These are phyloP conservation scores for Apiospora malaysiana DNA, from an alignment of 2,329 filamentous ascomycete species.

Conservation along the genomic window DNA sequence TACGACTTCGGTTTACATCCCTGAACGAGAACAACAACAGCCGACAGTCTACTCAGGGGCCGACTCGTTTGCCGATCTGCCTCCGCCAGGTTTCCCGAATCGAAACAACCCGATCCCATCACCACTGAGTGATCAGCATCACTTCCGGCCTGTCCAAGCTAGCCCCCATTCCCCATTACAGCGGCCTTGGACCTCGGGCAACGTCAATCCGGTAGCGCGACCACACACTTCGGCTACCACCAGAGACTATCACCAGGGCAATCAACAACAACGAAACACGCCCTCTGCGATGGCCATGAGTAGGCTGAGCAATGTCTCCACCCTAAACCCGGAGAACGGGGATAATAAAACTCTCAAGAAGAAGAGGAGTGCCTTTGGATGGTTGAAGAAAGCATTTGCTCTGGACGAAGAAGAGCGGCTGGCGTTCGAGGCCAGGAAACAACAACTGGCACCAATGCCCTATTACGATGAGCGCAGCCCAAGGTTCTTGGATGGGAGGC, in stretches of 20 bases:
- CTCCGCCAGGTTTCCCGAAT: constrained; percentile 41
- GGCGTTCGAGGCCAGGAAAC: constrained; percentile 62
- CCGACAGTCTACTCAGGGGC: constrained; percentile 42
- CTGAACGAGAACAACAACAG: background rate
- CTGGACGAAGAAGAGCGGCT: constrained; percentile 68
- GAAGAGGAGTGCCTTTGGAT: constrained; percentile 71
- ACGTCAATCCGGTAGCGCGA: constrained; percentile 35
- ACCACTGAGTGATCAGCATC: constrained; percentile 60
- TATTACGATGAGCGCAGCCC: constrained; percentile 59
- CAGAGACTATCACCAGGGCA: constrained; percentile 36
- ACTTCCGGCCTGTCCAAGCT: constrained; percentile 66
- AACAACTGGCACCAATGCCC: constrained; percentile 49
- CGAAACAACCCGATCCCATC: constrained; percentile 49
- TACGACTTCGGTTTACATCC: constrained; percentile 10
- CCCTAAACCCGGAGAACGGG: constrained; percentile 45
- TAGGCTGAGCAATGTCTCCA: constrained; percentile 61
- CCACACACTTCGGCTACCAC: constrained; percentile 35
- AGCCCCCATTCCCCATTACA: constrained; percentile 68
- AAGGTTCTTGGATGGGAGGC: constrained; percentile 62
- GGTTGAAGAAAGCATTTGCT: constrained; percentile 72
- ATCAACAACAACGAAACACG: constrained; percentile 53
- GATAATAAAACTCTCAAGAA: constrained; percentile 59
- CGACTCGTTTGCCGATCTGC: constrained; percentile 38
- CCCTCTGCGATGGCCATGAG: constrained; percentile 63
- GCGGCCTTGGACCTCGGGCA: constrained; percentile 59